Evolutionary conservation across 2,329 filamentous ascomycete genomes (phyloP).

Genomic region (Coleophoma cylindrospora): DNA sequence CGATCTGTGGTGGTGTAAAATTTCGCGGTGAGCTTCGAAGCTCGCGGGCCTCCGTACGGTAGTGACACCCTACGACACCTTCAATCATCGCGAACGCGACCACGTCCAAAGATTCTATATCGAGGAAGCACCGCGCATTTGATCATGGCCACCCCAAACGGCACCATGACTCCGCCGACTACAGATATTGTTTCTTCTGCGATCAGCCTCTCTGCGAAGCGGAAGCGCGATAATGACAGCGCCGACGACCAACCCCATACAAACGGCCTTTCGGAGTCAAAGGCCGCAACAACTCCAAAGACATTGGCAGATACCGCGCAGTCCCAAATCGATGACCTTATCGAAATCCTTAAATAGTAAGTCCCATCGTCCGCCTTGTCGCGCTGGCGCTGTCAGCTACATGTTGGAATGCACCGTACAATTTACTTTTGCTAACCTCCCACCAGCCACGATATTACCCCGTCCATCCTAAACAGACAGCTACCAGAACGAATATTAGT

Average conservation of each 20-base stretch:
- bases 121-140: constrained; percentile 7
- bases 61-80: constrained; percentile 2
- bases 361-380: constrained; percentile 14
- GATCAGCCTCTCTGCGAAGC: constrained; percentile 40
- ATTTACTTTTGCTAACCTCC: constrained; percentile 19
- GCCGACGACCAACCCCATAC: constrained; percentile 29
- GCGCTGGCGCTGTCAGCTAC: too few species aligned
- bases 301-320: constrained; percentile 17
- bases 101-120: constrained; percentile 1
- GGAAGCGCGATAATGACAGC: constrained; percentile 49
- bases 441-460: constrained; percentile 46
- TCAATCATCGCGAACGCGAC: constrained; percentile 7
- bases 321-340: constrained; percentile 34
- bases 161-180: constrained; percentile 30
- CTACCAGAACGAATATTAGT: constrained; percentile 37
- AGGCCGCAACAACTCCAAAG: neutral
- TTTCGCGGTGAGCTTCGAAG: neutral
- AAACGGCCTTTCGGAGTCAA: constrained; percentile 19
- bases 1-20: neutral
- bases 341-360: constrained; percentile 38
- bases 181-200: constrained; percentile 17
- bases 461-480: constrained; percentile 50
- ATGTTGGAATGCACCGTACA: neutral
- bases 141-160: constrained; percentile 32
- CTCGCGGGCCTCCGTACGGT: neutral